Percentiles rank a stretch among this genome's conserved stretches.
Evolutionary conservation across 1,139 yeast species (phyloP).

Genomic region (Schizosaccharomyces versatilis): DNA sequence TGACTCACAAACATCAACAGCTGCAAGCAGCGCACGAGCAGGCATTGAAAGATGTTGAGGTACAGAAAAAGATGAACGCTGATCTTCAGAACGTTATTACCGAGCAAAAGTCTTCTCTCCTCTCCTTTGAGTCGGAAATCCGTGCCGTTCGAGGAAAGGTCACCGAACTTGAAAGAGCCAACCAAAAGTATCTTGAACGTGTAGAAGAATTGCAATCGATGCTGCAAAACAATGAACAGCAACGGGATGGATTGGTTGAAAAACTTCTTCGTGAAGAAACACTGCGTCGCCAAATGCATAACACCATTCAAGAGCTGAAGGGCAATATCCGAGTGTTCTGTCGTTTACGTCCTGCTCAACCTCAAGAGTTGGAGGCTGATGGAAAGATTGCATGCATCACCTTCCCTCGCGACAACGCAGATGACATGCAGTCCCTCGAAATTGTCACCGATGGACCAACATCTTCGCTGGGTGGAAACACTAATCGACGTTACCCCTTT

Average conservation of each 20-base stretch:
- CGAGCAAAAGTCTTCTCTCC: not conserved
- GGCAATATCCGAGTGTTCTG: slow-evolving; percentile 88
- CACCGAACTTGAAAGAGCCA: not conserved
- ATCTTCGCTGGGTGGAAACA: slow-evolving; percentile 9
- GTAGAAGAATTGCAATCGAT: not conserved
- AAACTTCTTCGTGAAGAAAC: slow-evolving; percentile 26
- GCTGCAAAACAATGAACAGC: slow-evolving; percentile 4
- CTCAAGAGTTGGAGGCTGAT: slow-evolving; percentile 15
- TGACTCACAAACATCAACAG: too few species aligned
- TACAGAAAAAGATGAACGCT: not conserved
- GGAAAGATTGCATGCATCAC: slow-evolving; percentile 21
- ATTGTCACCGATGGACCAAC: not conserved
- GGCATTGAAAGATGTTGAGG: not conserved
- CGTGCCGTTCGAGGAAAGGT: not conserved
- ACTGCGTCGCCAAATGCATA: slow-evolving; percentile 45
- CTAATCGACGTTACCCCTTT: slow-evolving; percentile 25
- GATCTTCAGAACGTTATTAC: not conserved
- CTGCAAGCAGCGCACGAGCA: too few species aligned
- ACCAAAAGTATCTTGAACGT: not conserved
- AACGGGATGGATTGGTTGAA: slow-evolving; percentile 12
- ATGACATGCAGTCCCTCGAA: slow-evolving; percentile 26
- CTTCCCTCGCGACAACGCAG: slow-evolving; percentile 33
- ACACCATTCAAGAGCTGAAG: slow-evolving; percentile 59
- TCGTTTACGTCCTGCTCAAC: slow-evolving; percentile 43
- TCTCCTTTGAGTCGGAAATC: not conserved